Base-by-base conservation (phyloP, 192 early-diverging fungal genomes). In the Phlyctochytrium arcticum region DNA sequence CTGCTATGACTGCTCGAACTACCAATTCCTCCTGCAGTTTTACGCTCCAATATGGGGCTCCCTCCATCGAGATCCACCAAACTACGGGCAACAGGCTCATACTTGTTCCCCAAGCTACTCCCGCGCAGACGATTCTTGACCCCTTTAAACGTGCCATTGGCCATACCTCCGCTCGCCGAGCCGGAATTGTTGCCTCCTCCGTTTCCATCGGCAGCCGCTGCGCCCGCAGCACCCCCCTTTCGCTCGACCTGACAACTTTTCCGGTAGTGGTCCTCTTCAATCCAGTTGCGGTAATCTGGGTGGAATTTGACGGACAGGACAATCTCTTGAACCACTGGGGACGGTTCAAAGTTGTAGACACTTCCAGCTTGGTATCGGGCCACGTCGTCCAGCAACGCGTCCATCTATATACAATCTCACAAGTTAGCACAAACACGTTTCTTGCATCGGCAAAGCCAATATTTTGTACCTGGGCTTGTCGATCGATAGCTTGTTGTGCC, bases 381-480 rank as follows among this genome's bases (percentile, higher is more conserved):
- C 19, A 73, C 64, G 10, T 73, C 67, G 37, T 73, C 71, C 12
- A 73, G 57, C 5, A 73, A 47, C 31, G 62, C 65, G 17, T 73
- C 67, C 9, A 73, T n/a, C n/a, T n/a, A n/a, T n/a, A n/a, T n/a
- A n/a, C n/a, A n/a, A n/a, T n/a, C n/a, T n/a, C n/a, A n/a, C n/a
- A n/a, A n/a, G n/a, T n/a, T n/a, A n/a, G n/a, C n/a, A n/a, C n/a
- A n/a, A n/a, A n/a, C n/a, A n/a, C n/a, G n/a, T n/a, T n/a, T n/a
- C n/a, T n/a, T n/a, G n/a, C n/a, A n/a, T n/a, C n/a, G n/a, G n/a
- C n/a, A n/a, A n/a, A n/a, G n/a, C n/a, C n/a, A n/a, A n/a, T n/a
- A n/a, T n/a, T n/a, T n/a, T n/a, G 30, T 7, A 75, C 60, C 72
- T 74, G 69, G 15, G 64, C 49, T 37, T 68, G 50, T n/a, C 75